Percentiles rank a stretch among this genome's conserved stretches.
Evolutionary conservation across 805 yeast genomes (phyloP).

Genomic region (Grigorovia humatica): DNA sequence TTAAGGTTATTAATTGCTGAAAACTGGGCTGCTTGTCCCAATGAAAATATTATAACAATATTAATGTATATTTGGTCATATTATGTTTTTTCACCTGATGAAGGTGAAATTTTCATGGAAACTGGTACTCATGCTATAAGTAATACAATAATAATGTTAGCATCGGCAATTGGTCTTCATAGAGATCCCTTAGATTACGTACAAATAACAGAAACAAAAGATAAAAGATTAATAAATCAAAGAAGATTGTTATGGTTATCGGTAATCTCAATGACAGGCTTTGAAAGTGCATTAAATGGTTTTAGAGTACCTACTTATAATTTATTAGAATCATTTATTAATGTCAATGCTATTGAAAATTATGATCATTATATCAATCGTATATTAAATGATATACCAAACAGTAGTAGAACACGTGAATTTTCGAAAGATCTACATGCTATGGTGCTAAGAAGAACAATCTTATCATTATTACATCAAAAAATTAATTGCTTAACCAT

Average conservation of each 20-base stretch:
- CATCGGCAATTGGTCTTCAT: slow-evolving; percentile 25
- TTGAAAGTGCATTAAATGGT: slow-evolving; percentile 23
- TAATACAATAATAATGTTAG: slow-evolving; percentile 23
- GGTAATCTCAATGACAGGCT: slow-evolving; percentile 14
- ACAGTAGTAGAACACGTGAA: slow-evolving; percentile 3
- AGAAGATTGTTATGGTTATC: slow-evolving; percentile 25
- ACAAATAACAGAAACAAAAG: slow-evolving; percentile 7
- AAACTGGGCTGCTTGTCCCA: slow-evolving; percentile 23
- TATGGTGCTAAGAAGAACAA: slow-evolving; percentile 15
- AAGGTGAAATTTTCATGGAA: slow-evolving; percentile 25
- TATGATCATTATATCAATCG: slow-evolving; percentile 12
- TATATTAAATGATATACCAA: slow-evolving; percentile 12
- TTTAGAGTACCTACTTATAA: slow-evolving; percentile 10
- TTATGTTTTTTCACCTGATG: slow-evolving; percentile 26
- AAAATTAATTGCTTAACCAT: slow-evolving; percentile 17
- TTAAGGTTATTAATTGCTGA: slow-evolving; percentile 19
- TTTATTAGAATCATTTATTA: slow-evolving; percentile 13
- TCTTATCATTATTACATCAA: slow-evolving; percentile 15
- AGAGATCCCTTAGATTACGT: slow-evolving; percentile 24
- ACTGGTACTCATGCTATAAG: slow-evolving; percentile 4
- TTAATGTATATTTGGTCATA: slow-evolving; percentile 27
- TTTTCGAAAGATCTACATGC: slow-evolving; percentile 14
- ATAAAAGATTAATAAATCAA: slow-evolving; percentile 16
- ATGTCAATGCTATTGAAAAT: slow-evolving; percentile 11
- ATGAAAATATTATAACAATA: slow-evolving; percentile 23